Conservation (phyloP, 106 monocot genomes). For the Acorus gramineus region DNA sequence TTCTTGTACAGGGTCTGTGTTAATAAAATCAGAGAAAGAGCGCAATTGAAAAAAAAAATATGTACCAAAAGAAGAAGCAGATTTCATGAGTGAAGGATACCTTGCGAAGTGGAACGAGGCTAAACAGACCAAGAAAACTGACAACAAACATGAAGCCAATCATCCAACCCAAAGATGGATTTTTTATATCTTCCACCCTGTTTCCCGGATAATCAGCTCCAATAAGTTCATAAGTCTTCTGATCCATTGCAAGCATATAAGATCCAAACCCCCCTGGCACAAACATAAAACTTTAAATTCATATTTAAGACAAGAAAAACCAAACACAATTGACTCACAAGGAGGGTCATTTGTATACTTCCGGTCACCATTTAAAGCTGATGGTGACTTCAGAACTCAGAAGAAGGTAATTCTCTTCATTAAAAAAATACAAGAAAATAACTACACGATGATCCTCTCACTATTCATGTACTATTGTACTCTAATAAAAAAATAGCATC, state of each 20-base stretch:
- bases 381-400: too few species aligned
- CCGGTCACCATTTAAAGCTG: too few species aligned
- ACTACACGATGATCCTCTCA: too few species aligned
- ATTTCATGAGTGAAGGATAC: conserved; percentile 20
- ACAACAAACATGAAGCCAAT: conserved; percentile 95
- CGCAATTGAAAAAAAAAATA: not conserved
- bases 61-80: not conserved
- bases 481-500: too few species aligned
- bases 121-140: conserved; percentile 89
- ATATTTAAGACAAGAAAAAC: not conserved
- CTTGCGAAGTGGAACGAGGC: conserved; percentile 90
- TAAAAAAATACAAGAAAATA: too few species aligned
- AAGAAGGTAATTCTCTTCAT: too few species aligned
- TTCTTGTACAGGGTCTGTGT: not conserved
- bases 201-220: conserved; percentile 92
- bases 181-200: conserved; percentile 77
- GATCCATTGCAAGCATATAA: conserved; percentile 93
- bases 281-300: not conserved
- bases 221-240: conserved; percentile 89
- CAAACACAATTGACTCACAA: not conserved
- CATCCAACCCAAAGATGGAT: conserved; percentile 95
- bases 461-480: too few species aligned
- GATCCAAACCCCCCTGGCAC: conserved; percentile 83
- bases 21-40: not conserved
- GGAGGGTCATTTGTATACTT: too few species aligned